Evolutionary conservation across 2,329 filamentous ascomycete genomes (phyloP).

Genomic region (Bertia moriformis): DNA sequence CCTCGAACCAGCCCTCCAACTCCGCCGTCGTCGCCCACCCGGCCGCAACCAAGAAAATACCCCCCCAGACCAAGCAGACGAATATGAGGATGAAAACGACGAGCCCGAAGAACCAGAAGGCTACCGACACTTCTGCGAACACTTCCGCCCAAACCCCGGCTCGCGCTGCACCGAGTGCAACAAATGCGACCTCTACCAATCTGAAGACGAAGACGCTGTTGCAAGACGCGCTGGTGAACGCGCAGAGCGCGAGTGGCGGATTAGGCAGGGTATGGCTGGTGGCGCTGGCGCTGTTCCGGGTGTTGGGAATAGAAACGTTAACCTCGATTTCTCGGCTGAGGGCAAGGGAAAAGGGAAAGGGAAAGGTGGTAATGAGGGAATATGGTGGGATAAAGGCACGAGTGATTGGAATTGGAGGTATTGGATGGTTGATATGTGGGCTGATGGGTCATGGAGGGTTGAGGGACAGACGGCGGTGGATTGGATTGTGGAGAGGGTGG

Average conservation of each 20-base stretch:
- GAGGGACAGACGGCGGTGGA: background rate
- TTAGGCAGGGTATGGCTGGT: background rate
- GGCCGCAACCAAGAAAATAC: background rate
- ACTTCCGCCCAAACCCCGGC: slow-evolving; percentile 41
- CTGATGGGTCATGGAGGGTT: background rate
- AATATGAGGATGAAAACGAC: slow-evolving; percentile 6
- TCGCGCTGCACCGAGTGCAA: slow-evolving; percentile 40
- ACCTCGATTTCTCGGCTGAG: background rate
- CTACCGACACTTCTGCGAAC: slow-evolving; percentile 51
- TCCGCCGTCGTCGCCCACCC: background rate
- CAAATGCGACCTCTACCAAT: slow-evolving; percentile 1
- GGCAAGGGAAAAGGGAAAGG: background rate
- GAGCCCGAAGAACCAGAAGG: slow-evolving; percentile 26
- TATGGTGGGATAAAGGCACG: too few species aligned
- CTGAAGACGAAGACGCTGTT: background rate
- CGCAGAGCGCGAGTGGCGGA: background rate
- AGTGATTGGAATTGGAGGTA: background rate
- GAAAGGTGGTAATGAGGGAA: too few species aligned
- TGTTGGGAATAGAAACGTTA: background rate
- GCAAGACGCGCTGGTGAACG: background rate
- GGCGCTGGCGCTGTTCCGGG: background rate
- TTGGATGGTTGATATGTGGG: background rate
- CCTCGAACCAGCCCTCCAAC: slow-evolving; percentile 3
- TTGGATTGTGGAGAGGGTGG: background rate
- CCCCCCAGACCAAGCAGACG: slow-evolving; percentile 7